Percentiles rank a stretch among this genome's conserved stretches.
Evolutionary conservation across 1,139 yeast species (phyloP).

Genomic region (Suhomyces anneliseae): DNA sequence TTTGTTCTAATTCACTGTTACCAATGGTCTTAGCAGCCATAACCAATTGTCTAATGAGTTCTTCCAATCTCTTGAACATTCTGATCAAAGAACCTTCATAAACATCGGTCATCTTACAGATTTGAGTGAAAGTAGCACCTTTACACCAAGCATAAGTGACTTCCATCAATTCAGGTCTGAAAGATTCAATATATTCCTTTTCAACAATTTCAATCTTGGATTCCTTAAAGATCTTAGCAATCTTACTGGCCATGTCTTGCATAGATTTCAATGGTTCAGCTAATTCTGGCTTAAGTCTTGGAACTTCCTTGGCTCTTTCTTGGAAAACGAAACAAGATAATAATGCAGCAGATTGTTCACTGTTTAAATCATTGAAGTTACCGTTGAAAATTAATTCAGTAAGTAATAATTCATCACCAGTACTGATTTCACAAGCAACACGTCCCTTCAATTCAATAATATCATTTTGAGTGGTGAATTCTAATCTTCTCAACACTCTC

Average conservation of each 20-base stretch:
- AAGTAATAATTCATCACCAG: conserved; percentile 86
- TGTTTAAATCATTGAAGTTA: conserved; percentile 79
- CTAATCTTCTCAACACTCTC: conserved; percentile 78
- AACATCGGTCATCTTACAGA: conserved; percentile 97
- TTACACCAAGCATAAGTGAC: conserved; percentile 96
- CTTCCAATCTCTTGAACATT: conserved; percentile 91
- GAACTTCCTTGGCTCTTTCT: conserved; percentile 88
- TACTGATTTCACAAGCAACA: conserved; percentile 91
- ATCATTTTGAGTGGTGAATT: conserved; percentile 79
- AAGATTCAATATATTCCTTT: conserved; percentile 87
- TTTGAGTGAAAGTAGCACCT: conserved; percentile 93
- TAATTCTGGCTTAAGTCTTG: conserved; percentile 81
- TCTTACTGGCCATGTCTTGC: conserved; percentile 86
- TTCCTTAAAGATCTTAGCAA: conserved; percentile 86
- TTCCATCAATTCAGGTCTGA: conserved; percentile 93
- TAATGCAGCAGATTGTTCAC: conserved; percentile 91
- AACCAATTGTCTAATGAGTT: conserved; percentile 83
- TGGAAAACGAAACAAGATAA: conserved; percentile 95
- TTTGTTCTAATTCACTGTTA: conserved; percentile 76
- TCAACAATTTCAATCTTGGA: conserved; percentile 87
- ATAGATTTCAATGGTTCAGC: conserved; percentile 84
- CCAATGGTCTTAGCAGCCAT: conserved; percentile 94
- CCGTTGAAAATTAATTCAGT: conserved; percentile 95
- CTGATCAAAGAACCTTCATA: conserved; percentile 96
- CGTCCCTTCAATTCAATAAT: conserved; percentile 95